Evolutionary conservation across 164 flowering plant species (phyloP).

Genomic region (Umbilicus rupestris): DNA sequence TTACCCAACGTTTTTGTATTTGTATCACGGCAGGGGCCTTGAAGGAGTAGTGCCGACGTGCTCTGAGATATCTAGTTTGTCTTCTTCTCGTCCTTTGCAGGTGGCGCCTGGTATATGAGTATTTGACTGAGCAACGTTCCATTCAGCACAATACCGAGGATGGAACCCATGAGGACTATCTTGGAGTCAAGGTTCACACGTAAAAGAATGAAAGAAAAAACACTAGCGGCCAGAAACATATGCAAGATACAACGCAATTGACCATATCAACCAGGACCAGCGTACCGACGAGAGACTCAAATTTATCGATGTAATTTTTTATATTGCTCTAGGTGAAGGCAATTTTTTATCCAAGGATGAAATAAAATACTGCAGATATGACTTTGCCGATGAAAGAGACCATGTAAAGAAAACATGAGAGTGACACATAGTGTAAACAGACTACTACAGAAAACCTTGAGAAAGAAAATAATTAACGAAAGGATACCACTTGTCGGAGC

Average conservation of each 20-base stretch:
- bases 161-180: conserved; percentile 73
- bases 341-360: no score
- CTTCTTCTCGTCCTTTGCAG: conserved; percentile 61
- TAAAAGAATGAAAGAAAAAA: not conserved
- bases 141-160: conserved; percentile 55
- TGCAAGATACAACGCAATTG: not conserved
- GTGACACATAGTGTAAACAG: not conserved
- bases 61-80: conserved; percentile 22
- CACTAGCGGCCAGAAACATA: not conserved
- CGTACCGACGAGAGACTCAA: not conserved
- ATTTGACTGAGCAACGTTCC: conserved; percentile 81
- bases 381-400: not conserved
- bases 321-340: no score
- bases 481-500: conserved; percentile 91
- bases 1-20: no score
- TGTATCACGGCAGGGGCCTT: not conserved
- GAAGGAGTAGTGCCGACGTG: not conserved
- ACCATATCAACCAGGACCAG: not conserved
- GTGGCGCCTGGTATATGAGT: conserved; percentile 47
- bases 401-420: no score
- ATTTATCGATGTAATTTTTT: no score
- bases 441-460: not conserved
- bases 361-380: not conserved
- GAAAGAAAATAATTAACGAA: not conserved
- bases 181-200: conserved; percentile 31